Conservation (phyloP, 768 basidiomycete genomes). For the Pisolithus marmoratus region DNA sequence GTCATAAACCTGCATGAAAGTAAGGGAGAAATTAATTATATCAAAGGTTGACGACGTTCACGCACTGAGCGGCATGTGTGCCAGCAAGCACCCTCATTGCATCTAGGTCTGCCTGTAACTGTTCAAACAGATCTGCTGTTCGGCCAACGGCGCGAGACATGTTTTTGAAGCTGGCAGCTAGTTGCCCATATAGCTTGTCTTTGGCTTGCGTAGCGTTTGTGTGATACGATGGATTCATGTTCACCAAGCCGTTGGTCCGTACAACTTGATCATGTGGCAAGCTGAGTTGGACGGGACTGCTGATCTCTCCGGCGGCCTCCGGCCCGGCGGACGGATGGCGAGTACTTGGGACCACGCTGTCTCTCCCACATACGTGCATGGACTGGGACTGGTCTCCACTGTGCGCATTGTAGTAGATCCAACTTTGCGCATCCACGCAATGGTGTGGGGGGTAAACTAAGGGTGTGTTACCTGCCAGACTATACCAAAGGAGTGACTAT, state of each 20-base stretch:
- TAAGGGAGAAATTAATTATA: background rate
- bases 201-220: slow-evolving; percentile 72
- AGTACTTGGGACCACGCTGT: no score
- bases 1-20: slow-evolving; percentile 42
- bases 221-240: slow-evolving; percentile 24
- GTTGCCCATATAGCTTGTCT: slow-evolving; percentile 73
- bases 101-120: slow-evolving; percentile 67
- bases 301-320: no score
- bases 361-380: no score
- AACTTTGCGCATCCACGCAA: no score
- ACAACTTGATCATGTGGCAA: no score
- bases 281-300: no score
- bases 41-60: slow-evolving; percentile 6
- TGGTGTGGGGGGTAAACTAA: no score
- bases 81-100: slow-evolving; percentile 78
- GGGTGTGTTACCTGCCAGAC: no score
- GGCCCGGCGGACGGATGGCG: no score
- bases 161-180: slow-evolving; percentile 60
- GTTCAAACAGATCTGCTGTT: slow-evolving; percentile 73
- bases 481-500: no score
- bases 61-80: slow-evolving; percentile 77
- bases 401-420: no score
- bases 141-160: slow-evolving; percentile 64
- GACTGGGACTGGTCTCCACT: no score
- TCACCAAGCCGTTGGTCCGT: slow-evolving; percentile 1